Percentiles rank a stretch among this genome's conserved stretches.
Evolutionary conservation across 2,329 filamentous ascomycete genomes (phyloP).

Genomic region (Thelonectria olida): DNA sequence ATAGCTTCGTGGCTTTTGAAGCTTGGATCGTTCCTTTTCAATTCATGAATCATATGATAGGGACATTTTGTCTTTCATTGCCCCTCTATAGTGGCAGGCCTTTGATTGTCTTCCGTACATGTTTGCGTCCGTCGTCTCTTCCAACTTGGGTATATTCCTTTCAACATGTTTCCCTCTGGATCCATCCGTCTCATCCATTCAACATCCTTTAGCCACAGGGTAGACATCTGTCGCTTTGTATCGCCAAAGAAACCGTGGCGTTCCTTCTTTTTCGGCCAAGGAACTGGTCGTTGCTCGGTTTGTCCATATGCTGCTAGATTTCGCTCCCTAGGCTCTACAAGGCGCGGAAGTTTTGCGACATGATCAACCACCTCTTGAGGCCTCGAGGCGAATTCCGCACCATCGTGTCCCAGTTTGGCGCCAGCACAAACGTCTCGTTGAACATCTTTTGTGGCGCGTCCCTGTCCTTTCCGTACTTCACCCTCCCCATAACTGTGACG

Average conservation of each 20-base stretch:
- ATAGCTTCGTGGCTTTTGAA: constrained; percentile 8
- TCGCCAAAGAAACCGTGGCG: background rate
- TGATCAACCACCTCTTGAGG: constrained; percentile 70
- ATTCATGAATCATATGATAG: constrained; percentile 13
- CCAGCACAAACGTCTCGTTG: constrained; percentile 82
- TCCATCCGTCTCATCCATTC: background rate
- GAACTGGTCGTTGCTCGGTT: constrained; percentile 1
- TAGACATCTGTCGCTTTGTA: background rate
- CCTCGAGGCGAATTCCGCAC: constrained; percentile 62
- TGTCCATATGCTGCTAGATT: too few species aligned
- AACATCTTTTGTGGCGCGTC: constrained; percentile 75
- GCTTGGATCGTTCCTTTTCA: background rate
- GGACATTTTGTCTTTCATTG: background rate
- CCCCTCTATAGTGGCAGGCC: background rate
- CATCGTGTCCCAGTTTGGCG: constrained; percentile 75
- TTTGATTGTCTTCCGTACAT: background rate
- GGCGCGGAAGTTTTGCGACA: constrained; percentile 76
- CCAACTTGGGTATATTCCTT: constrained; percentile 14
- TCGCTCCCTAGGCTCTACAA: constrained; percentile 48
- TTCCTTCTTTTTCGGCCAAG: background rate
- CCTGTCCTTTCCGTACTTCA: constrained; percentile 72
- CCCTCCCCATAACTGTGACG: constrained; percentile 77
- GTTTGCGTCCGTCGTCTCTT: background rate
- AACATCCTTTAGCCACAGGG: background rate
- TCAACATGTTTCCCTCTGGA: background rate